Evolutionary conservation across 176 grass and related monocot species (phyloP).

Genomic region (Paspalum vaginatum): DNA sequence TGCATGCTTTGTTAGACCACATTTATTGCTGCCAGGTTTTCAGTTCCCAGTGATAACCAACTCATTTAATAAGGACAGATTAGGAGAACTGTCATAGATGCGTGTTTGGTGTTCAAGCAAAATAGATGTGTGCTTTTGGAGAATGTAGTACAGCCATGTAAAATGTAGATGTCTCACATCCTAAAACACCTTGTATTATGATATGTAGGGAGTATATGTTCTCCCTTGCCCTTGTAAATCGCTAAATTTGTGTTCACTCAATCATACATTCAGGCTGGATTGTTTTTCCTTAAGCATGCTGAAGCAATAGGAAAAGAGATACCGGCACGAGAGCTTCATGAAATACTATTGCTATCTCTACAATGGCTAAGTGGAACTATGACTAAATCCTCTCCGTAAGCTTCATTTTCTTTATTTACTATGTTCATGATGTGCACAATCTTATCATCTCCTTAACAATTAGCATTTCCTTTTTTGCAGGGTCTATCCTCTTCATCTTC

Average conservation of each 20-base stretch:
- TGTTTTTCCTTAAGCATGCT: constrained; percentile 97
- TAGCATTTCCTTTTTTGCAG: constrained; percentile 48
- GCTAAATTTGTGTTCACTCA: constrained; percentile 13
- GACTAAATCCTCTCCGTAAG: constrained; percentile 85
- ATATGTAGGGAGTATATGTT: background rate
- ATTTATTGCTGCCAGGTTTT: background rate
- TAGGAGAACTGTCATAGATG: background rate
- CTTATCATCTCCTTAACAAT: constrained; percentile 22
- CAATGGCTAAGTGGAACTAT: constrained; percentile 99
- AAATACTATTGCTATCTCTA: constrained; percentile 84
- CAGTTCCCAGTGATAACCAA: background rate
- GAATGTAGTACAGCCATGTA: background rate
- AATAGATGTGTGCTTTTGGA: background rate
- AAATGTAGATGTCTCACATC: background rate
- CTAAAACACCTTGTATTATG: background rate
- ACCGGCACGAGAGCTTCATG: constrained; percentile 82
- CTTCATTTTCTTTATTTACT: constrained; percentile 31
- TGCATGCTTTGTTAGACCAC: background rate
- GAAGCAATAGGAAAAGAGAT: constrained; percentile 93
- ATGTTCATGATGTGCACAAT: background rate
- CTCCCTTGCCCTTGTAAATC: constrained; percentile 20
- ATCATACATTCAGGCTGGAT: constrained; percentile 65
- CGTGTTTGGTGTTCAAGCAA: background rate
- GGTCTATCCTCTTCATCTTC: constrained; percentile 93
- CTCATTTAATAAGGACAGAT: background rate